Percentiles rank a stretch among this genome's conserved stretches.
These are phyloP conservation scores for Exserohilum turcica DNA, from an alignment of 2,329 filamentous ascomycete species.

Conservation along the genomic window DNA sequence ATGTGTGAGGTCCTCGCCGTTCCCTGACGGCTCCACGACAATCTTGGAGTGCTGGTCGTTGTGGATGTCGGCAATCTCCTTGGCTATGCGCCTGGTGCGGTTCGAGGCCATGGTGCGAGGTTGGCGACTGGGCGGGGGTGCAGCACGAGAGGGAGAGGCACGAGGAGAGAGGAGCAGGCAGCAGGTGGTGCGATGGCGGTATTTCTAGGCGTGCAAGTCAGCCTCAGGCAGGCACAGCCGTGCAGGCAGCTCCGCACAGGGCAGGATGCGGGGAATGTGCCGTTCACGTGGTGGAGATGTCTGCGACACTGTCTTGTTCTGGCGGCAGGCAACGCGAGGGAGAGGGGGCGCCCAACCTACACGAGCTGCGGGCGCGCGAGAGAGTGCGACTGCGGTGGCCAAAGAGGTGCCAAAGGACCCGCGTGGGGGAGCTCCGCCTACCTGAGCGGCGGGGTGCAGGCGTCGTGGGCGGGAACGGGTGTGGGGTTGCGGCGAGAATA, in stretches of 20 bases:
- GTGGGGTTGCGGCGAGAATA: not conserved
- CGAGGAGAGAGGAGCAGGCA: slow-evolving; percentile 8
- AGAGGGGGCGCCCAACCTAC: not conserved
- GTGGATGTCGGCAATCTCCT: slow-evolving; percentile 77
- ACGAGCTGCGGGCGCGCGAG: not conserved
- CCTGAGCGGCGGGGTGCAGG: slow-evolving; percentile 15
- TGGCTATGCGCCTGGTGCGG: slow-evolving; percentile 66
- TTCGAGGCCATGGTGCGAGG: slow-evolving; percentile 59
- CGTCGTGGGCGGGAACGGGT: not conserved
- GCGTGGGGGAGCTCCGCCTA: slow-evolving; percentile 17
- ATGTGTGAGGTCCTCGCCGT: slow-evolving; percentile 75
- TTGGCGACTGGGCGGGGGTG: slow-evolving; percentile 2
- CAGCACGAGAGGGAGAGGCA: slow-evolving; percentile 1
- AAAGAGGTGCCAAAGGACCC: slow-evolving; percentile 15
- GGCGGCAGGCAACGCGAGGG: not conserved
- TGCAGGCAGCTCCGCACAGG: slow-evolving; percentile 7
- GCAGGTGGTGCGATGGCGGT: slow-evolving; percentile 8
- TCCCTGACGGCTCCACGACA: slow-evolving; percentile 65
- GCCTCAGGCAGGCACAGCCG: slow-evolving; percentile 12
- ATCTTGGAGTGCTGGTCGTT: slow-evolving; percentile 79
- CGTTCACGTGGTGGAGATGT: slow-evolving; percentile 24
- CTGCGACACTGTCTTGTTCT: not conserved
- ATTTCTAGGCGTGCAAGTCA: slow-evolving; percentile 13
- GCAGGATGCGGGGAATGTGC: slow-evolving; percentile 2
- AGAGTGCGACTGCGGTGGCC: not conserved